Evolutionary conservation across 106 monocot species (phyloP), one percentile per base, ranked within the genome.

Genomic region (Gastrodia elata): DNA sequence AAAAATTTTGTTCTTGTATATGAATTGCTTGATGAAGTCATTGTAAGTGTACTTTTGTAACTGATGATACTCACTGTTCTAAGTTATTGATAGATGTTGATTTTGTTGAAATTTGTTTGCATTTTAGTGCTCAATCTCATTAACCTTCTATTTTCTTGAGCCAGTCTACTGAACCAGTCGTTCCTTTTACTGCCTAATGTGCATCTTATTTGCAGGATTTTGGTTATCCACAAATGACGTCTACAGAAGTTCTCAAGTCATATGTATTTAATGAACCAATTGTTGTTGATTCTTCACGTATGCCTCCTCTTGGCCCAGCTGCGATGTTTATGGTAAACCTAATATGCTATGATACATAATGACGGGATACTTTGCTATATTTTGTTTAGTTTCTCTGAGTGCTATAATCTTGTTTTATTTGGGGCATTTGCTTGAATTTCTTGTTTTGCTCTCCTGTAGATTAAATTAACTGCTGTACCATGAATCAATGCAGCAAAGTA

Each of bases 1-100:
- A 97, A 97, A 78, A 97, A 97, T 79, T 97, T 97, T 71, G 88
- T 97, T 39, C 93, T 97, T 68, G 93, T 97, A 10, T 97, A 97
- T 80, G 97, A 97, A 79, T 83, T 97, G 61, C 97, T 97, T 65
- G 97, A 97, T 83, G 97, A 97, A 88, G 88, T 88, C 71, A 97
- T 97, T 81, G 97, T 97, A 73, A 88, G 97, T 87, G 68, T 65
- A 6, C 16, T 76, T 68, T 10, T 16, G 18, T 72, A 22, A 25
- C 3, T 37, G 26, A 67, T 37, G 67, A 38, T 67, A 67, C 14
- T 28, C 13, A 61, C 13, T 28, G 32, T 61, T 61, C 2, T 32
- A 8, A 10, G 30, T 6, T 37, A 36, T 37, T 64, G 28, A 64
- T 64, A 36, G 14, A 35, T 67, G 22, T 5, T 52, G 67, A 67